phyloP scores from a whole-genome alignment of 2,329 filamentous ascomycete genomes.

The Lojkania enalia region DNA sequence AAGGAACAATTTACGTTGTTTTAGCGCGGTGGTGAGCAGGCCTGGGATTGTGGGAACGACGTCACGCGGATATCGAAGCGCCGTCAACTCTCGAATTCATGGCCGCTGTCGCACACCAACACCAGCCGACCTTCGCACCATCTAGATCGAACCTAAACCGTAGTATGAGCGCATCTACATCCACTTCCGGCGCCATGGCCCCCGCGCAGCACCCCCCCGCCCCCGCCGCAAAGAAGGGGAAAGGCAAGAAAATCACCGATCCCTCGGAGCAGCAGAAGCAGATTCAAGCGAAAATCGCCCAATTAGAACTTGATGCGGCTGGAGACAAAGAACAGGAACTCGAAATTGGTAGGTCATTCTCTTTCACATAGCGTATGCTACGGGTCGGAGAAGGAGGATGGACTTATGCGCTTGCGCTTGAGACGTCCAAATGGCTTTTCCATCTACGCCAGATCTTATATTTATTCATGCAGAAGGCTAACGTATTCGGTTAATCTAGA shows the following conservation, averaged over 20 bases:
- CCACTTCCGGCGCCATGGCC: slow-evolving; percentile 49
- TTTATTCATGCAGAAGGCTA: no score
- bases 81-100: slow-evolving; percentile 29
- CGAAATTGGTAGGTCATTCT: slow-evolving; percentile 73
- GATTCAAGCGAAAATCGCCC: slow-evolving; percentile 89
- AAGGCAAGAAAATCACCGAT: slow-evolving; percentile 82
- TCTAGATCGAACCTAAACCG: slow-evolving; percentile 44
- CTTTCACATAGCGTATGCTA: no score
- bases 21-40: slow-evolving; percentile 3
- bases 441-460: no score
- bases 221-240: slow-evolving; percentile 71
- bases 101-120: slow-evolving; percentile 44
- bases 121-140: slow-evolving; percentile 34
- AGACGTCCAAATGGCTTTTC: no score
- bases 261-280: slow-evolving; percentile 89
- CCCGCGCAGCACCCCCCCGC: slow-evolving; percentile 54
- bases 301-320: slow-evolving; percentile 89
- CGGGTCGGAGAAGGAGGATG: no score
- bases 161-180: slow-evolving; percentile 45
- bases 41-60: slow-evolving; percentile 10
- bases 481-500: no score
- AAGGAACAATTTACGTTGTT: slow-evolving; percentile 2
- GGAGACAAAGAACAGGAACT: slow-evolving; percentile 94
- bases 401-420: no score
- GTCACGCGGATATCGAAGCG: slow-evolving; percentile 23